Evolutionary conservation across 2,329 filamentous ascomycete genomes (phyloP).

Genomic region (Ceratocystis variospora): DNA sequence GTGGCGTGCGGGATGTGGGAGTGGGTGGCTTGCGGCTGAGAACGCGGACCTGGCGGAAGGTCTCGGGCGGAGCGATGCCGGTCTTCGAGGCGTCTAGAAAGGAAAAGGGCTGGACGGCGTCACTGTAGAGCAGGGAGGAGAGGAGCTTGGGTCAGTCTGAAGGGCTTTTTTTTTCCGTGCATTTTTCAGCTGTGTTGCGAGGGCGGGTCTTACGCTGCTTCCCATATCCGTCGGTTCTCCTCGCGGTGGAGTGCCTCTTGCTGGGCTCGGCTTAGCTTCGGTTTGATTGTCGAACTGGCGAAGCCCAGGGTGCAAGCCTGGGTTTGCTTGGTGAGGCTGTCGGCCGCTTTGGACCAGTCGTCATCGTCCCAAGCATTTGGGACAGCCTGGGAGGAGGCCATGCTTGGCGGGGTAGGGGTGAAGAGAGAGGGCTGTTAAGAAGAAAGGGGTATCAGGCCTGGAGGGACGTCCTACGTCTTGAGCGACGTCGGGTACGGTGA

Average conservation of each 20-base stretch:
- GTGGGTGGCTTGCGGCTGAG: conserved; percentile 68
- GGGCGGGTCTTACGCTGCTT: conserved; percentile 52
- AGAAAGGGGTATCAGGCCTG: not conserved
- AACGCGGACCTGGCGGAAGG: conserved; percentile 72
- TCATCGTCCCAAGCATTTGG: conserved; percentile 83
- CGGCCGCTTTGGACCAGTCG: conserved; percentile 72
- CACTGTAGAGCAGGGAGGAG: conserved; percentile 33
- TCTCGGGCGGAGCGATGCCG: conserved; percentile 38
- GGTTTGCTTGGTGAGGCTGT: conserved; percentile 34
- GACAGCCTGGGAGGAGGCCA: conserved; percentile 28
- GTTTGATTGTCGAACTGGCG: conserved; percentile 26
- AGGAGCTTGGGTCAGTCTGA: not conserved
- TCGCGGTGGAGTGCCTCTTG: conserved; percentile 68
- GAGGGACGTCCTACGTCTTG: not conserved
- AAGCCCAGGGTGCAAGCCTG: conserved; percentile 1
- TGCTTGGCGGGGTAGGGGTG: conserved; percentile 33
- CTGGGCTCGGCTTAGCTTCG: conserved; percentile 55
- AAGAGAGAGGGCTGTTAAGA: conserved; percentile 24
- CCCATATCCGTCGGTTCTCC: conserved; percentile 74
- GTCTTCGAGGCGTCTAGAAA: conserved; percentile 54
- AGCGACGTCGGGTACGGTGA: not conserved
- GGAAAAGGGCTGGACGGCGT: conserved; percentile 59
- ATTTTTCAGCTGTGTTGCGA: not conserved
- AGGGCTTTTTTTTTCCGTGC: not conserved
- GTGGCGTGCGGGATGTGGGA: conserved; percentile 27